Percentiles rank a stretch among this genome's conserved stretches.
These are phyloP conservation scores for Xerocomellus chrysenteron DNA, from an alignment of 768 basidiomycete genomes.

Conservation along the genomic window DNA sequence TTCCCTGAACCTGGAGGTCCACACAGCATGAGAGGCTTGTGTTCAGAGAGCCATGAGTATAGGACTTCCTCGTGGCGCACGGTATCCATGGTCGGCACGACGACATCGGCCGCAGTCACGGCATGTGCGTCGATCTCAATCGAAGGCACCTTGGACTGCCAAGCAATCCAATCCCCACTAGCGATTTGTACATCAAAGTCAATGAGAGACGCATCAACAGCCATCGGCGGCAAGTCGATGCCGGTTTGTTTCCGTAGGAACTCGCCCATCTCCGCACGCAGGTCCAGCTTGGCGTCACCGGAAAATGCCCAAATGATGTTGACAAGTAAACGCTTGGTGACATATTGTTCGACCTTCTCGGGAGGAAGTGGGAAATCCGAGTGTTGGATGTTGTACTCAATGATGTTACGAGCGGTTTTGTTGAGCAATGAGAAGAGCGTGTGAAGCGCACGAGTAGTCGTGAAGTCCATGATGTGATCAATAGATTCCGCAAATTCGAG, in stretches of 20 bases:
- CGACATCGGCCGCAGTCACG: slow-evolving; percentile 93
- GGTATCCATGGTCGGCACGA: slow-evolving; percentile 98
- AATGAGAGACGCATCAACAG: slow-evolving; percentile 79
- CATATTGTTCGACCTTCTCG: slow-evolving; percentile 89
- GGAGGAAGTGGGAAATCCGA: slow-evolving; percentile 86
- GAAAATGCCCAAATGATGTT: slow-evolving; percentile 98
- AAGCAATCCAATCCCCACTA: slow-evolving; percentile 85
- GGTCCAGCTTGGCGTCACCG: slow-evolving; percentile 90
- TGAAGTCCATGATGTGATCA: slow-evolving; percentile 99
- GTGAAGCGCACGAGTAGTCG: slow-evolving; percentile 83
- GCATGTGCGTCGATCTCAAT: slow-evolving; percentile 97
- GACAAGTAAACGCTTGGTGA: slow-evolving; percentile 84
- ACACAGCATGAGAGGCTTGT: slow-evolving; percentile 97
- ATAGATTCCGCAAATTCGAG: slow-evolving; percentile 79
- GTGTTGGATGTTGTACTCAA: slow-evolving; percentile 94
- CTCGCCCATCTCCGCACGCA: slow-evolving; percentile 86
- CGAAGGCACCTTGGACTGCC: slow-evolving; percentile 89
- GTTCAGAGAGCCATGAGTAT: slow-evolving; percentile 98
- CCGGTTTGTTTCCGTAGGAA: slow-evolving; percentile 83
- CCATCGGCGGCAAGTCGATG: slow-evolving; percentile 81
- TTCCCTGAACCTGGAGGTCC: slow-evolving; percentile 99
- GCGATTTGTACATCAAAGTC: slow-evolving; percentile 92
- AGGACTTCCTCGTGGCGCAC: slow-evolving; percentile 98
- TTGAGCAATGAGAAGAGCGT: slow-evolving; percentile 97
- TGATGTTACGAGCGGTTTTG: slow-evolving; percentile 89